Evolutionary conservation across 176 grass and related monocot species (phyloP).

Genomic region (Juncus inflexus): DNA sequence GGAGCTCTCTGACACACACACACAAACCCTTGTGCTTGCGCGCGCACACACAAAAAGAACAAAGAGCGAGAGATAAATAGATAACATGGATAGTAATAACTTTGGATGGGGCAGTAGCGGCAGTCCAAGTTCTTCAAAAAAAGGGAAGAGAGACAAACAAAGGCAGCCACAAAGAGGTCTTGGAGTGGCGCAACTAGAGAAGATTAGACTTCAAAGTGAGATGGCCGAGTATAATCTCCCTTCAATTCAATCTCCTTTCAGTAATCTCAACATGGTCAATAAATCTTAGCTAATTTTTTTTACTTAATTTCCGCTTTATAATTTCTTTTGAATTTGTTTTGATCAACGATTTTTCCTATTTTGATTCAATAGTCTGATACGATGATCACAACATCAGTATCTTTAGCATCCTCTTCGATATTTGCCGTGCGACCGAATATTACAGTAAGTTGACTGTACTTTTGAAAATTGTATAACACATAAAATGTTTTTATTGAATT

Average conservation of each 20-base stretch:
- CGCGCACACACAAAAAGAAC: neutral
- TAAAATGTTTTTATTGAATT: too few relatives aligned
- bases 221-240: constrained; percentile 65
- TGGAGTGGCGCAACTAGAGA: constrained; percentile 72
- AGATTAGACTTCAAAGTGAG: constrained; percentile 77
- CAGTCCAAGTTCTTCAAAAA: constrained; percentile 35
- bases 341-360: neutral
- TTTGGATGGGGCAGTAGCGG: constrained; percentile 54
- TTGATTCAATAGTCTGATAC: constrained; percentile 26
- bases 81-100: constrained; percentile 55
- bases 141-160: constrained; percentile 63
- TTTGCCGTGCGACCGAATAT: constrained; percentile 7
- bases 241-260: constrained; percentile 41
- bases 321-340: too few relatives aligned
- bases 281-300: too few relatives aligned
- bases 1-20: neutral
- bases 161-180: constrained; percentile 75
- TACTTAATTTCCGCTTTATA: too few relatives aligned
- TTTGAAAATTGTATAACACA: too few relatives aligned
- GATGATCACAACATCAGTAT: constrained; percentile 15
- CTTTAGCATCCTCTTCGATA: constrained; percentile 11
- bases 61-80: neutral
- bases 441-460: constrained; percentile 9
- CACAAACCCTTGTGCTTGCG: neutral
- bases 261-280: constrained; percentile 1